A percentile compares a stretch with the other conserved stretches of the same genome.
Evolutionary conservation across 176 grass and related monocot species (phyloP).

Genomic region (Coix lacrymajobi): DNA sequence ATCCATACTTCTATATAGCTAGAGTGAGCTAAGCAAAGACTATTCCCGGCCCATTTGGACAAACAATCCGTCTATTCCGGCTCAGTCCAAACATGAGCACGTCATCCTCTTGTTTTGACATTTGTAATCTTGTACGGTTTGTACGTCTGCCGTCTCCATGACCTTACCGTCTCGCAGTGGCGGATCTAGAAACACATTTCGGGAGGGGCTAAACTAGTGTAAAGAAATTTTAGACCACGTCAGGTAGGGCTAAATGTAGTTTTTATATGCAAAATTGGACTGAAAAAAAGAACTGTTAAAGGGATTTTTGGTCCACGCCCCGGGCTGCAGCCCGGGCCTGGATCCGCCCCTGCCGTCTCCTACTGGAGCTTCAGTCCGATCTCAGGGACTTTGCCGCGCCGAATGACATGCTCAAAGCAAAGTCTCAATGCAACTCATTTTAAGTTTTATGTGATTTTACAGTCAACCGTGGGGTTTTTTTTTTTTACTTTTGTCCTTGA

Average conservation of each 20-base stretch:
- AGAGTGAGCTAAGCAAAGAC: background rate
- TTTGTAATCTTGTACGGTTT: background rate
- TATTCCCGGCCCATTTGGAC: background rate
- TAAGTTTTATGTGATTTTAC: background rate
- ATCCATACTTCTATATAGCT: no score
- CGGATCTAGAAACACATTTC: no score
- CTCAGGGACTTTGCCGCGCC: background rate
- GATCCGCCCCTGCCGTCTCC: no score
- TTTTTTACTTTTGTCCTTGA: background rate
- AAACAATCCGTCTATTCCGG: background rate
- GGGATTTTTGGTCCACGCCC: no score
- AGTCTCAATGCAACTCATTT: background rate
- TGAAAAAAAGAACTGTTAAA: no score
- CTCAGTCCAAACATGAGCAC: background rate
- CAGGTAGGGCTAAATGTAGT: no score
- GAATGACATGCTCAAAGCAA: background rate
- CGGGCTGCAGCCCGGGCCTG: no score
- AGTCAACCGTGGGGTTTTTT: background rate
- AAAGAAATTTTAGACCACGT: no score
- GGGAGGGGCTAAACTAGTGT: no score
- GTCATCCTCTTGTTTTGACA: background rate
- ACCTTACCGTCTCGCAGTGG: background rate
- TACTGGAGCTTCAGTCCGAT: background rate
- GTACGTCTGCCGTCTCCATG: background rate
- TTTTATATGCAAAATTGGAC: no score